Evolutionary conservation across 176 grass and related monocot species (phyloP).

Genomic region (Phragmites australis): DNA sequence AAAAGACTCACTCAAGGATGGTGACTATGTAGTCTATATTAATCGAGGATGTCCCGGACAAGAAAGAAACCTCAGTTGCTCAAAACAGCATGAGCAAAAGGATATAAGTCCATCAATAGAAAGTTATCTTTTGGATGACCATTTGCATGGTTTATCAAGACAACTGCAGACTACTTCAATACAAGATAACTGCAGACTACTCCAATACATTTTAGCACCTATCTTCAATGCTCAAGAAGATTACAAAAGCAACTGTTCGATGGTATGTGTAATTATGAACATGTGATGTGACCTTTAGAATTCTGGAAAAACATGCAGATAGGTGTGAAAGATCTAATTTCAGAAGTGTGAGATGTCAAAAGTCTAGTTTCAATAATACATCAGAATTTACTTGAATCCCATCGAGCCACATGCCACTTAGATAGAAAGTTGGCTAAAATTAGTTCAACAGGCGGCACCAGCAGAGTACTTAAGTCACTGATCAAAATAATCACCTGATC

Average conservation of each 20-base stretch:
- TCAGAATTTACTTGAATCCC: not conserved
- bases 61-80: not conserved
- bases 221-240: slow-evolving; percentile 11
- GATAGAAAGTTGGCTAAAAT: not conserved
- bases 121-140: not conserved
- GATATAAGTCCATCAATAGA: not conserved
- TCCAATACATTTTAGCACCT: not conserved
- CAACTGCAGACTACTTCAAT: not conserved
- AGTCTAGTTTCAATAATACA: slow-evolving; percentile 20
- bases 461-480: not conserved
- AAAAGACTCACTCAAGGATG: not conserved
- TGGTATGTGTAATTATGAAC: slow-evolving; percentile 10
- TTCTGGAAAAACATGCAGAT: not conserved
- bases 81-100: not conserved
- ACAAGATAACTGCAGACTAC: not conserved
- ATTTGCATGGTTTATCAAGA: not conserved
- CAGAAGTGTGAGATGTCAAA: not conserved
- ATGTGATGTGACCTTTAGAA: slow-evolving; percentile 21
- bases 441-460: not conserved
- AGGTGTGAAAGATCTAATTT: not conserved
- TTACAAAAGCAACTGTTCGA: not conserved
- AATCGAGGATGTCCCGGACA: not conserved
- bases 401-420: not conserved
- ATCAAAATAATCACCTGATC: slow-evolving; percentile 60
- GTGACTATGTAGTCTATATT: not conserved